These are phyloP conservation scores for Epichloe sylvatica DNA, from an alignment of 2,329 filamentous ascomycete genomes.

Conservation along the genomic window DNA sequence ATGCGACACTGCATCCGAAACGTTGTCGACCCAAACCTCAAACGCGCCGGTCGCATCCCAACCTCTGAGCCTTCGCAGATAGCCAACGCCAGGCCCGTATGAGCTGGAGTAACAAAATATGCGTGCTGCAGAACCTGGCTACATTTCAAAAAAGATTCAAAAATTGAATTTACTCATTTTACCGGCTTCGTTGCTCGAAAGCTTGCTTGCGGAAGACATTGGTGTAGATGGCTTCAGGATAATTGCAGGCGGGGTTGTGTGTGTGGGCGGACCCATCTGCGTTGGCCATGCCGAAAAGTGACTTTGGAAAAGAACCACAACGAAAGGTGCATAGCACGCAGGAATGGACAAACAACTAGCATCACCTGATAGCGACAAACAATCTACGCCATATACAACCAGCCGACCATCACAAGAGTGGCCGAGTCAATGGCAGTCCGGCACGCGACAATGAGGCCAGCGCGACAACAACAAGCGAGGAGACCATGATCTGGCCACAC, in stretches of 20 bases:
- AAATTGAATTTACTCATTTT: neutral
- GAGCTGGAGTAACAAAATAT: neutral
- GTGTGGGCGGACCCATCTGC: neutral
- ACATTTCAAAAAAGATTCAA: neutral
- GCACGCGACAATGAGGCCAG: conserved; percentile 18
- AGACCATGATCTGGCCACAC: neutral
- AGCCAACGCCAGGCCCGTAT: neutral
- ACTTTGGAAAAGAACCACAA: conserved; percentile 11
- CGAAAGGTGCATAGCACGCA: conserved; percentile 7
- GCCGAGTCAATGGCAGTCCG: conserved; percentile 13
- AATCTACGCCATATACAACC: neutral
- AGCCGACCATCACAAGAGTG: neutral
- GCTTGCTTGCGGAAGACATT: neutral
- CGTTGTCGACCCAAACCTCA: neutral
- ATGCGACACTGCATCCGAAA: neutral
- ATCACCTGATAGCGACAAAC: conserved; percentile 7
- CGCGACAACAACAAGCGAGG: neutral
- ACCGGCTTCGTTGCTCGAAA: neutral
- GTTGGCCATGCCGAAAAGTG: conserved; percentile 11
- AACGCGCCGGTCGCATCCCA: neutral
- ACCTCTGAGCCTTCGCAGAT: neutral
- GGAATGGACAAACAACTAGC: conserved; percentile 7
- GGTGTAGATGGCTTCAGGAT: conserved; percentile 22
- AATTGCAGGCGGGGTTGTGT: neutral
- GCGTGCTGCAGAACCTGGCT: neutral